Percentiles rank a stretch among this genome's conserved stretches.
phyloP scores from a whole-genome alignment of 2,329 filamentous ascomycete genomes.

The Botryosphaeria dothidea region DNA sequence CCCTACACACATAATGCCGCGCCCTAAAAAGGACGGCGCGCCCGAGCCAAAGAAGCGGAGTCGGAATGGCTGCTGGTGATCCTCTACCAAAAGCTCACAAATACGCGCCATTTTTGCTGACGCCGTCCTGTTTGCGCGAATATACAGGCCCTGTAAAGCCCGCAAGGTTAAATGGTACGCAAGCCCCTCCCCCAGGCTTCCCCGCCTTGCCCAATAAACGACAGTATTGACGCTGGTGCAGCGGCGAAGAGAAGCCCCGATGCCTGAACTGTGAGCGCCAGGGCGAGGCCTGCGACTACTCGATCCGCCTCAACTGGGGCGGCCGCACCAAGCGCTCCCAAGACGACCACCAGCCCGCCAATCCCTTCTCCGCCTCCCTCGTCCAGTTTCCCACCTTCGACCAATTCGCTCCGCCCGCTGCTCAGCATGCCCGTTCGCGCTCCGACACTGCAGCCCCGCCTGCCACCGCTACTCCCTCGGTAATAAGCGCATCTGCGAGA shows the following conservation, averaged over 20 bases:
- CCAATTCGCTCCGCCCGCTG: background rate
- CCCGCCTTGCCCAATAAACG: background rate
- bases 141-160: conserved; percentile 71
- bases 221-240: conserved; percentile 31
- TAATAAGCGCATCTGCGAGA: background rate
- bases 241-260: conserved; percentile 71
- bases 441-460: conserved; percentile 22
- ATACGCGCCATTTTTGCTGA: conserved; percentile 7
- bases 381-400: conserved; percentile 19
- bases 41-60: conserved; percentile 67
- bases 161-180: conserved; percentile 75
- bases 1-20: conserved; percentile 53
- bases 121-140: background rate
- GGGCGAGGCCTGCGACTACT: conserved; percentile 76
- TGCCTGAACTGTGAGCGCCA: conserved; percentile 74
- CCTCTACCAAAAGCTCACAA: background rate
- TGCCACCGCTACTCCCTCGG: conserved; percentile 20
- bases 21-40: conserved; percentile 64
- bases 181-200: background rate
- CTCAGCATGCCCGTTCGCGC: conserved; percentile 21
- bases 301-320: conserved; percentile 78
- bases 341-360: conserved; percentile 30
- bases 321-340: conserved; percentile 65
- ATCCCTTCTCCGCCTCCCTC: conserved; percentile 25
- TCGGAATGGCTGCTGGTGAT: conserved; percentile 68